Evolutionary conservation across 164 flowering plant species (phyloP).

Genomic region (Amborella trichopoda): DNA sequence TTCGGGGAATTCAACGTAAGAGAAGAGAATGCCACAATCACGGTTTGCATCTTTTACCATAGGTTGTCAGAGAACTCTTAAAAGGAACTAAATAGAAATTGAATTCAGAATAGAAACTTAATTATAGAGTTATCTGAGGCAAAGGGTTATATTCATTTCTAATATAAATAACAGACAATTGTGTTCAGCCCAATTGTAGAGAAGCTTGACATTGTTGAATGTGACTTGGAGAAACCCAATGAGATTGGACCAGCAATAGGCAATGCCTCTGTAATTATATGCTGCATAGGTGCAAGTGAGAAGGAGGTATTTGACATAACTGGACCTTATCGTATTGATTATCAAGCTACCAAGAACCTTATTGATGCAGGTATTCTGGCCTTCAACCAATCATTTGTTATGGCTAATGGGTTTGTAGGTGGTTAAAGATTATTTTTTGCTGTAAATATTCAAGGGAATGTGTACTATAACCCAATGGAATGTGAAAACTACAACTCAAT

Average conservation of each 20-base stretch:
- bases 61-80: neutral
- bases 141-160: neutral
- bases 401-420: too few relatives aligned
- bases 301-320: constrained; percentile 85
- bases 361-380: constrained; percentile 95
- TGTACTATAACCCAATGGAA: too few relatives aligned
- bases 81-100: neutral
- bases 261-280: constrained; percentile 68
- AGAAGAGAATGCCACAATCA: constrained; percentile 2
- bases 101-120: neutral
- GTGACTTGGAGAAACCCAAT: constrained; percentile 74
- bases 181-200: constrained; percentile 94
- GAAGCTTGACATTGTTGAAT: constrained; percentile 89
- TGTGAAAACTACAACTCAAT: too few relatives aligned
- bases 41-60: constrained; percentile 2
- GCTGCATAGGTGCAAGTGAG: constrained; percentile 99
- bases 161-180: constrained; percentile 32
- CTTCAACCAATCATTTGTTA: too few relatives aligned
- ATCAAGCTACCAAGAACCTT: constrained; percentile 72
- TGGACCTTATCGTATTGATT: constrained; percentile 92
- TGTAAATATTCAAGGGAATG: too few relatives aligned
- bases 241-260: constrained; percentile 59
- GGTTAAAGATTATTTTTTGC: too few relatives aligned
- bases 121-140: neutral
- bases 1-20: constrained; percentile 36